phyloP scores from a whole-genome alignment of 75 land plant genomes.

The Cryptomeria japonica region DNA sequence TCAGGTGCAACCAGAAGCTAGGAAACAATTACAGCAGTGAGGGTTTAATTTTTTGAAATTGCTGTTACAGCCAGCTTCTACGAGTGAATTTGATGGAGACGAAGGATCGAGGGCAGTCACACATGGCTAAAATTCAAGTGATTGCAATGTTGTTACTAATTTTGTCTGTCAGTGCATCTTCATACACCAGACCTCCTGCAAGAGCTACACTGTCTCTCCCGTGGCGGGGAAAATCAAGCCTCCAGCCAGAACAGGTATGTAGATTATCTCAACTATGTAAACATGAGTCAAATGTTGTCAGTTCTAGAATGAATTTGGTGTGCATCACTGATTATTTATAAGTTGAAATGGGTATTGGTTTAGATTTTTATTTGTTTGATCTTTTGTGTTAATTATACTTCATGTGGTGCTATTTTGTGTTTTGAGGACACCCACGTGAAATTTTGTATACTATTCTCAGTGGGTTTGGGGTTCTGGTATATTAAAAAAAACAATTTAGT shows the following conservation, averaged over 20 bases:
- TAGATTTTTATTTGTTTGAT: no score
- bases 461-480: background rate
- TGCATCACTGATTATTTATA: background rate
- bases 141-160: constrained; percentile 1
- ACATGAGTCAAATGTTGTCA: background rate
- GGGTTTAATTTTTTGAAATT: background rate
- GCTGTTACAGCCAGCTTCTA: background rate
- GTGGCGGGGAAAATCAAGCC: constrained; percentile 14
- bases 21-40: background rate
- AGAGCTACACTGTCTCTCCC: constrained; percentile 35
- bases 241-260: constrained; percentile 45
- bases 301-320: background rate
- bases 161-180: constrained; percentile 5
- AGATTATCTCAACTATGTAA: background rate
- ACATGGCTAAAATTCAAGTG: background rate
- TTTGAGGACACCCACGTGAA: background rate
- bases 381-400: no score
- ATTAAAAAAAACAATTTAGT: background rate
- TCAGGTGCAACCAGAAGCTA: background rate
- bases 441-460: background rate
- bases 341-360: background rate
- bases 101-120: background rate
- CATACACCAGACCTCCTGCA: constrained; percentile 42
- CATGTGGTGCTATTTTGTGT: no score
- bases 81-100: background rate